phyloP scores from a whole-genome alignment of 2,329 filamentous ascomycete species.

The Aspergillus jensenii region DNA sequence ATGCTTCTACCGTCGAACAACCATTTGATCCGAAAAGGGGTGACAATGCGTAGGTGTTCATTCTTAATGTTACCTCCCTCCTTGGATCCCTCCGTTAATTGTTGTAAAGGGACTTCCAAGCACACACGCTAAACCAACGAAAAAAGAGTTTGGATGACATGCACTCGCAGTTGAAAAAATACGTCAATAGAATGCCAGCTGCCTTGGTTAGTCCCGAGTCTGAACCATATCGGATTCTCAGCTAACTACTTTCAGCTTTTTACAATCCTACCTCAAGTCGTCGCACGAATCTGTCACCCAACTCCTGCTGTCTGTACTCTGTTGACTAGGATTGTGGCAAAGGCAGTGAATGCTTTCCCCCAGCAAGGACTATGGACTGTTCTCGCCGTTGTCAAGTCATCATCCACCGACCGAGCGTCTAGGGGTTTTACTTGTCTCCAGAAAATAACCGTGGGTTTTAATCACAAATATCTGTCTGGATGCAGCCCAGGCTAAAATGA shows the following conservation, averaged over 20 bases:
- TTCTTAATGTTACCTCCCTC: not conserved
- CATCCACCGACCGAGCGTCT: conserved; percentile 65
- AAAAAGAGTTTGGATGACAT: conserved; percentile 67
- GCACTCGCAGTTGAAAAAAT: conserved; percentile 76
- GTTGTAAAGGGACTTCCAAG: conserved; percentile 43
- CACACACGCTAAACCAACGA: conserved; percentile 50
- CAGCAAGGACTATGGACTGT: conserved; percentile 91
- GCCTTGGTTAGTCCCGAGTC: conserved; percentile 38
- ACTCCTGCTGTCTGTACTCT: conserved; percentile 74
- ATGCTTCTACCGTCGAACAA: conserved; percentile 73
- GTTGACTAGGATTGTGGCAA: conserved; percentile 76
- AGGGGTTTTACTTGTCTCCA: conserved; percentile 50
- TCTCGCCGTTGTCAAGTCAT: conserved; percentile 81
- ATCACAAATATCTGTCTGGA: not conserved
- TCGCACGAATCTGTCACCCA: conserved; percentile 91
- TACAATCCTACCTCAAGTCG: conserved; percentile 80
- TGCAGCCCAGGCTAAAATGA: conserved; percentile 11
- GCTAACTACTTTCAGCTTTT: conserved; percentile 42
- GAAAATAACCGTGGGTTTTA: conserved; percentile 37
- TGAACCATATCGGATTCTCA: conserved; percentile 9
- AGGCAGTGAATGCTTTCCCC: conserved; percentile 83
- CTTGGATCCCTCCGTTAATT: not conserved
- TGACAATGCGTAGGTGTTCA: conserved; percentile 40
- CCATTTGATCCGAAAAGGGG: conserved; percentile 52
- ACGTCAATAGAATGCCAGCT: conserved; percentile 58